Evolutionary conservation across 495 filamentous ascomycete species (phyloP).

Genomic region (Letharia columbiana): DNA sequence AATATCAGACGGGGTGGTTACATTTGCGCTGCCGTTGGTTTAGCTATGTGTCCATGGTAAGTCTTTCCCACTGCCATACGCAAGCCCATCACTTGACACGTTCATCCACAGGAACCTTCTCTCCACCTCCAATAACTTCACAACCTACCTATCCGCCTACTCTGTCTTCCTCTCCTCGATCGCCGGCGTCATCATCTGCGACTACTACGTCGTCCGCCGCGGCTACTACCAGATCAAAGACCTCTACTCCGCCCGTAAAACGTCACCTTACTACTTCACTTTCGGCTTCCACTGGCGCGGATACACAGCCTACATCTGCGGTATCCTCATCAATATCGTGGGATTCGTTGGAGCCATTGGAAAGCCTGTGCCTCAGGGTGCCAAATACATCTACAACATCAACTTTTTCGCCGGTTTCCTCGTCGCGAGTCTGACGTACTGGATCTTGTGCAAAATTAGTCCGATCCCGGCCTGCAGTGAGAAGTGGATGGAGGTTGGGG

Average conservation of each 20-base stretch:
- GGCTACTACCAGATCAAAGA: slow-evolving; percentile 74
- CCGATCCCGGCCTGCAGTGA: slow-evolving; percentile 61
- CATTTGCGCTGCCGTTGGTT: slow-evolving; percentile 72
- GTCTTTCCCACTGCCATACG: slow-evolving; percentile 10
- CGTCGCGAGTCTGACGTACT: slow-evolving; percentile 62
- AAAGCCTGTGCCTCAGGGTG: slow-evolving; percentile 60
- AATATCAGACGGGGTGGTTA: slow-evolving; percentile 89
- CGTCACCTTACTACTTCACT: slow-evolving; percentile 63
- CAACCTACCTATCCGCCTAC: slow-evolving; percentile 89
- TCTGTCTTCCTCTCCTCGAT: slow-evolving; percentile 93
- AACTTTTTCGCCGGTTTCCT: slow-evolving; percentile 85
- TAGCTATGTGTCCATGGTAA: slow-evolving; percentile 72
- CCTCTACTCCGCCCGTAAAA: slow-evolving; percentile 64
- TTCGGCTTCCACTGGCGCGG: slow-evolving; percentile 74
- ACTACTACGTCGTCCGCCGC: slow-evolving; percentile 82
- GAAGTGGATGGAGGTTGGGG: slow-evolving; percentile 70
- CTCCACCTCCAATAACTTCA: slow-evolving; percentile 73
- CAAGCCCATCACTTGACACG: background rate
- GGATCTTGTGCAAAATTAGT: slow-evolving; percentile 52
- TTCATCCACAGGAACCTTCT: slow-evolving; percentile 53
- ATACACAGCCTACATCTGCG: slow-evolving; percentile 74
- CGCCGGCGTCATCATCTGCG: slow-evolving; percentile 78
- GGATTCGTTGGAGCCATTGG: slow-evolving; percentile 83
- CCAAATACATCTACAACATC: slow-evolving; percentile 79
- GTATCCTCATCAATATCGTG: slow-evolving; percentile 87